A percentile compares a stretch with the other conserved stretches of the same genome.
phyloP scores from a whole-genome alignment of 2,329 filamentous ascomycete genomes.

The Talaromyces sp. region DNA sequence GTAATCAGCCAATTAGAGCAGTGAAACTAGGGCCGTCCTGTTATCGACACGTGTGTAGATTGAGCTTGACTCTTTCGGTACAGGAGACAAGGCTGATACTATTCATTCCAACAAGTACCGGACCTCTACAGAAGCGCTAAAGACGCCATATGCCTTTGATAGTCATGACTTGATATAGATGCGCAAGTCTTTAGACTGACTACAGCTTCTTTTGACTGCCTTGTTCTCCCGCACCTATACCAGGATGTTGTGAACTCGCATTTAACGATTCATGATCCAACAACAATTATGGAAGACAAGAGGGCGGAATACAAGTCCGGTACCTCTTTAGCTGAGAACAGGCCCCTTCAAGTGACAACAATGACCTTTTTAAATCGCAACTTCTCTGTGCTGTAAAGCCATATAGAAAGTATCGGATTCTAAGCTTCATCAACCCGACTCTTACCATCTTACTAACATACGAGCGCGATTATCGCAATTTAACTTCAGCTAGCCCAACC shows the following conservation, averaged over 20 bases:
- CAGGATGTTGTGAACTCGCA: background rate
- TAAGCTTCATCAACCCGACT: background rate
- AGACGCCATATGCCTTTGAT: background rate
- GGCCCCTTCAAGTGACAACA: background rate
- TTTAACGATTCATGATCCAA: background rate
- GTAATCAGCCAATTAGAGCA: background rate
- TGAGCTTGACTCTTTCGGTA: constrained; percentile 3
- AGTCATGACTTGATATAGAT: constrained; percentile 4
- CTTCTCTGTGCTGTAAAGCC: background rate
- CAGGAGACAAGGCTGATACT: background rate
- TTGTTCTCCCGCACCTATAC: background rate
- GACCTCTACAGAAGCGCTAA: background rate
- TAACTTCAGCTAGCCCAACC: constrained; percentile 8
- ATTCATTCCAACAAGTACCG: background rate
- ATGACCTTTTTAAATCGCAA: background rate
- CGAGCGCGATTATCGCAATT: background rate
- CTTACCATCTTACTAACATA: background rate
- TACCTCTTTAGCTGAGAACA: background rate
- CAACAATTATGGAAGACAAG: background rate
- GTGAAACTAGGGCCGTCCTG: background rate
- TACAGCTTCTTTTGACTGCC: background rate
- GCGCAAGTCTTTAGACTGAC: background rate
- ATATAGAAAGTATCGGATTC: background rate
- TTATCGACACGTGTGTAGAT: background rate
- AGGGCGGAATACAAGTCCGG: background rate